Conservation (phyloP, 2,329 filamentous ascomycete genomes). For the Aureobasidium sp. region DNA sequence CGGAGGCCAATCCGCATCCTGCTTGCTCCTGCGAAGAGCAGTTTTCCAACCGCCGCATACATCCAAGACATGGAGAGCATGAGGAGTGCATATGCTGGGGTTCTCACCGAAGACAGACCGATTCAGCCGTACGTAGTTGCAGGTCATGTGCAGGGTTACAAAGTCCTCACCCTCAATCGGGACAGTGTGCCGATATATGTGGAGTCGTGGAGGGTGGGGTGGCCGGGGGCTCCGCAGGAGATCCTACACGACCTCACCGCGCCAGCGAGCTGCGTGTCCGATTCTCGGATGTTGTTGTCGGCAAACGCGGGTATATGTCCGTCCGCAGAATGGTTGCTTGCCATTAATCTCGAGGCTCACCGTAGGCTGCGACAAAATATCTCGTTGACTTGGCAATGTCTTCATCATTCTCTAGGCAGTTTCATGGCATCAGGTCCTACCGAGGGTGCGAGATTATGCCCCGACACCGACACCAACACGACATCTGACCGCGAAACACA, state of each 20-base stretch:
- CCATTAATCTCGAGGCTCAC: neutral
- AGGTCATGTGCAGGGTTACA: conserved; percentile 7
- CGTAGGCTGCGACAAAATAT: neutral
- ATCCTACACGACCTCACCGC: conserved; percentile 2
- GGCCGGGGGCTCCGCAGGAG: conserved; percentile 2
- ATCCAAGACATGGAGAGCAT: neutral
- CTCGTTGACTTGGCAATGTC: conserved; percentile 4
- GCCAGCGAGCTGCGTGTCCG: neutral
- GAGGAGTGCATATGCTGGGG: neutral
- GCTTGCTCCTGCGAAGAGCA: neutral
- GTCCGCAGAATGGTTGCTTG: neutral
- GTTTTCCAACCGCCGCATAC: neutral
- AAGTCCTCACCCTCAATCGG: neutral
- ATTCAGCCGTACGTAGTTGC: neutral
- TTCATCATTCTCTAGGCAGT: conserved; percentile 1
- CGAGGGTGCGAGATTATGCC: neutral
- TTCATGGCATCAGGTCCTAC: neutral
- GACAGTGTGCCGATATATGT: neutral
- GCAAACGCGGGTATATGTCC: neutral
- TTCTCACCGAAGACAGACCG: conserved; percentile 6
- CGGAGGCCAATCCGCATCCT: neutral
- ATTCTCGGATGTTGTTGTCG: neutral
- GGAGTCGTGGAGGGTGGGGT: conserved; percentile 9
- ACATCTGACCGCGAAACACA: neutral
- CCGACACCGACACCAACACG: neutral